These are phyloP conservation scores for Filosporella fistucella DNA, from an alignment of 495 filamentous ascomycete species.

Conservation along the genomic window DNA sequence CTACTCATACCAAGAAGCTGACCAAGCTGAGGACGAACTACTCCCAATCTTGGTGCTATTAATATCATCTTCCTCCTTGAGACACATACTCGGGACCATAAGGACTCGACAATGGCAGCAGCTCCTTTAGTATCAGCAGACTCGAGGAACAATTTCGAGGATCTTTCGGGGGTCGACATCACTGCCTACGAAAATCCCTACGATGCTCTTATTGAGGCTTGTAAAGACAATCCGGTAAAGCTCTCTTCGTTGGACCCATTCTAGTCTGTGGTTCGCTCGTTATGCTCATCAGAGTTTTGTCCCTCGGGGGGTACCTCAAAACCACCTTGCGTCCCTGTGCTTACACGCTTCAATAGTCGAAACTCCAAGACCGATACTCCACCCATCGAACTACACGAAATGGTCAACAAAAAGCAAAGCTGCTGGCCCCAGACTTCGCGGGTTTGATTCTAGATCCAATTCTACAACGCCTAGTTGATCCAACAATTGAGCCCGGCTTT, in stretches of 20 bases:
- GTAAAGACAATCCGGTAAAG: constrained; percentile 50
- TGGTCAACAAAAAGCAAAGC: constrained; percentile 59
- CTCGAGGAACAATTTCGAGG: constrained; percentile 47
- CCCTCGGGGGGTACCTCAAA: too few species aligned
- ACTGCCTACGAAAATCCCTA: constrained; percentile 65
- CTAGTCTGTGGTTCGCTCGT: not conserved
- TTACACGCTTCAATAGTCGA: constrained; percentile 44
- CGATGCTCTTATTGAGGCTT: constrained; percentile 63
- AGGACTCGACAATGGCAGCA: constrained; percentile 29
- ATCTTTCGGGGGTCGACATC: constrained; percentile 47
- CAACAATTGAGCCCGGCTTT: constrained; percentile 56
- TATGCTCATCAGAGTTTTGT: not conserved
- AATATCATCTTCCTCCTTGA: too few species aligned
- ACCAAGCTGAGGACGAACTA: too few species aligned
- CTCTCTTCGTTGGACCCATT: too few species aligned
- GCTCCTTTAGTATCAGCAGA: constrained; percentile 34
- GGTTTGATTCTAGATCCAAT: constrained; percentile 74
- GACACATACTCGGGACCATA: too few species aligned
- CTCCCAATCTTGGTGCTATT: too few species aligned
- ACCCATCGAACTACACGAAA: constrained; percentile 71
- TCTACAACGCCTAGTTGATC: constrained; percentile 60
- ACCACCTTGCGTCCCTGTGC: too few species aligned
- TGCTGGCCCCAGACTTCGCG: constrained; percentile 61
- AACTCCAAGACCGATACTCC: constrained; percentile 69
- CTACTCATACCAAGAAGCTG: too few species aligned